Conservation (phyloP, 176 grass and related monocot species). For the Paspalum vaginatum region DNA sequence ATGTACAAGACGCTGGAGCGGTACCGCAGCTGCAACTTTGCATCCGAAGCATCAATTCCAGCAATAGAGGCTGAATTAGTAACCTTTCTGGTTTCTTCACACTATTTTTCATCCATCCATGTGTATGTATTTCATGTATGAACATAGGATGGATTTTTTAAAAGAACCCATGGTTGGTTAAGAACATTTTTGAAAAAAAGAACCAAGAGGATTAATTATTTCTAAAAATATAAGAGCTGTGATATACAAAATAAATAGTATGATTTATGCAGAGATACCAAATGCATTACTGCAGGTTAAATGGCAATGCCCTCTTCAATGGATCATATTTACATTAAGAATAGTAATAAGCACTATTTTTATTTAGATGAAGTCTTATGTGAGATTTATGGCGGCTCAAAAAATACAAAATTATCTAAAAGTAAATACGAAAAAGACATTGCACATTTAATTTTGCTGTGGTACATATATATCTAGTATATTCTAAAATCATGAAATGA, state of each 20-base stretch:
- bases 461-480: background rate
- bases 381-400: background rate
- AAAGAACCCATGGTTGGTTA: too few relatives aligned
- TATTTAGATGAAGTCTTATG: background rate
- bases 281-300: too few relatives aligned
- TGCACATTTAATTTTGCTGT: background rate
- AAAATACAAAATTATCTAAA: background rate
- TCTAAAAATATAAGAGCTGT: background rate
- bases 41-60: constrained; percentile 46
- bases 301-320: too few relatives aligned
- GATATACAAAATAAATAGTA: background rate
- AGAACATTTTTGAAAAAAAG: background rate
- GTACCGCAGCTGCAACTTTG: constrained; percentile 75
- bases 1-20: constrained; percentile 82
- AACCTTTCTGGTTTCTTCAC: constrained; percentile 15
- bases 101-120: background rate
- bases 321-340: background rate
- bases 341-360: background rate
- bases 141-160: background rate
- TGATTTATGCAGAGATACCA: background rate
- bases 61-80: constrained; percentile 69
- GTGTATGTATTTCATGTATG: background rate
- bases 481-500: background rate
- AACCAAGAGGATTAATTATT: background rate
- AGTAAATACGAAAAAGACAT: background rate